Evolutionary conservation across 768 basidiomycete species (phyloP).

Genomic region (Ramaria rubella): DNA sequence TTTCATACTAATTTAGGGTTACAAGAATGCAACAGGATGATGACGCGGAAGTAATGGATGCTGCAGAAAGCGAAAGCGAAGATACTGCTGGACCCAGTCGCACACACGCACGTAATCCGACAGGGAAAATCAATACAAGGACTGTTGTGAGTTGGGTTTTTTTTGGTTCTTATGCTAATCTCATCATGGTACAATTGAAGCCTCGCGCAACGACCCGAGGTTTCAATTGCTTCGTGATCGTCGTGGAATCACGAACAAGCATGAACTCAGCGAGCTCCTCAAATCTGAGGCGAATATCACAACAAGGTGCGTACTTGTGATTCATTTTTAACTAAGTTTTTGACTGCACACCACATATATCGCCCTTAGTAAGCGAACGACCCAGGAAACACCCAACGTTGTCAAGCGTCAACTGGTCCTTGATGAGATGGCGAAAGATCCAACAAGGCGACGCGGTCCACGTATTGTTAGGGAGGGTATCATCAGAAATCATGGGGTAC

Average conservation of each 20-base stretch:
- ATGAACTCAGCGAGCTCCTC: background rate
- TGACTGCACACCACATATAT: background rate
- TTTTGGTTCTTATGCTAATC: background rate
- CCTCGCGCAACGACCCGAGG: background rate
- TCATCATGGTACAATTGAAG: background rate
- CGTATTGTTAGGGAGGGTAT: background rate
- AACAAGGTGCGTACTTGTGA: background rate
- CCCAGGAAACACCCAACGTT: constrained; percentile 20
- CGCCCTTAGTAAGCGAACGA: constrained; percentile 11
- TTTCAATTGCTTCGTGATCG: background rate
- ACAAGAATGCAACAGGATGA: too few relatives aligned
- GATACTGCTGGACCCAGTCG: too few relatives aligned
- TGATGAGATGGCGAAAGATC: too few relatives aligned
- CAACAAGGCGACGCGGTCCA: too few relatives aligned
- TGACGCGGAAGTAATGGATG: too few relatives aligned
- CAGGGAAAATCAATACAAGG: background rate
- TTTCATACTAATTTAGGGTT: too few relatives aligned
- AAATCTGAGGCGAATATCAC: background rate
- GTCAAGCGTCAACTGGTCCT: constrained; percentile 29
- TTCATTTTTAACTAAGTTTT: background rate
- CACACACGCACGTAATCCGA: too few relatives aligned
- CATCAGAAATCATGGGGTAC: background rate
- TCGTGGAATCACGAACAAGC: too few relatives aligned
- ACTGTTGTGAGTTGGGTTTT: background rate
- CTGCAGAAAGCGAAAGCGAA: too few relatives aligned